Evolutionary conservation across 768 basidiomycete species (phyloP).

Genomic region (Mycena galericulata): DNA sequence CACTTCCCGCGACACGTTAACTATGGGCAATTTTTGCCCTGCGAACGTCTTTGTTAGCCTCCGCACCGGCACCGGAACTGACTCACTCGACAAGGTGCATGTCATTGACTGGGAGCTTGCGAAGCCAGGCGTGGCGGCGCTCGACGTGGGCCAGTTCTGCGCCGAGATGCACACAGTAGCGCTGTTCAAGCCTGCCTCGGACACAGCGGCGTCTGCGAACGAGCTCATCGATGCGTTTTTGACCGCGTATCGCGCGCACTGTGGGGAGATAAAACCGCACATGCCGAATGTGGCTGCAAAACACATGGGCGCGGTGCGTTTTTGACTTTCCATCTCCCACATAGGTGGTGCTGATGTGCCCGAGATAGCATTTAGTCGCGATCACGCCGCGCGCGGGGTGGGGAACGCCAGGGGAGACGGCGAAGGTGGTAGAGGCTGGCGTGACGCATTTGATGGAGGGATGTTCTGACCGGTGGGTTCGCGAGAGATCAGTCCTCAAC

Average conservation of each 20-base stretch:
- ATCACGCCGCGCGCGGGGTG: slow-evolving; percentile 22
- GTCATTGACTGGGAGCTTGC: slow-evolving; percentile 77
- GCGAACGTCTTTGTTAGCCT: slow-evolving; percentile 70
- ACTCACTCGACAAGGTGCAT: slow-evolving; percentile 52
- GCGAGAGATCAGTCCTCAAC: slow-evolving; percentile 21
- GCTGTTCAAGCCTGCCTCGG: slow-evolving; percentile 58
- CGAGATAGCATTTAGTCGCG: slow-evolving; percentile 8
- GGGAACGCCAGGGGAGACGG: slow-evolving; percentile 29
- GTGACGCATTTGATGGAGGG: slow-evolving; percentile 24
- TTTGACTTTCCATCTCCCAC: background rate
- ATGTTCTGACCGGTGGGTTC: slow-evolving; percentile 20
- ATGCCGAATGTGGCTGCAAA: slow-evolving; percentile 21
- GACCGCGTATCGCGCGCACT: slow-evolving; percentile 49
- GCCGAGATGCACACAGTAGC: slow-evolving; percentile 68
- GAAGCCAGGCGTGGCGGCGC: slow-evolving; percentile 65
- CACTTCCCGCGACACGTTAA: background rate
- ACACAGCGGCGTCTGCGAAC: slow-evolving; percentile 50
- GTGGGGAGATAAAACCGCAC: slow-evolving; percentile 12
- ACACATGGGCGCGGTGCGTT: slow-evolving; percentile 29
- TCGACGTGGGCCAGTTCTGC: slow-evolving; percentile 76
- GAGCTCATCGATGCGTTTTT: slow-evolving; percentile 59
- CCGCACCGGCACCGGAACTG: slow-evolving; percentile 40
- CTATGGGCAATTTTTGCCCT: slow-evolving; percentile 83
- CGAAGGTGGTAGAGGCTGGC: slow-evolving; percentile 21
- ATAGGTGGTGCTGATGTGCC: background rate